phyloP scores from a whole-genome alignment of 441 rosid genomes.

The Syzygium syzygioides region DNA sequence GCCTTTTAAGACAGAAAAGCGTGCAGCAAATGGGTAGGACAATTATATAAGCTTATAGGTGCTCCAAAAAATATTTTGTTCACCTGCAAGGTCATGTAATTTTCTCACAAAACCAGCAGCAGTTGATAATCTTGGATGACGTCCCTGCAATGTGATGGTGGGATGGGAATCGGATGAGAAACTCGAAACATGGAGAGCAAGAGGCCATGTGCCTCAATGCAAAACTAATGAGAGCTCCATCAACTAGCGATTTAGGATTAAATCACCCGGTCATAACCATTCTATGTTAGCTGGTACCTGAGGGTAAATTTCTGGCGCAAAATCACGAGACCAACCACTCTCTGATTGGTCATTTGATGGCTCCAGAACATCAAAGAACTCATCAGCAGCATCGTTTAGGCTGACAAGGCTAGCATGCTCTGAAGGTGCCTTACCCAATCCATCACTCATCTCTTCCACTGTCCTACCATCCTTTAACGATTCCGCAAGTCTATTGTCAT shows the following conservation, averaged over 20 bases:
- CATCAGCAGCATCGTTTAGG: constrained; percentile 80
- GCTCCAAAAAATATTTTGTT: constrained; percentile 14
- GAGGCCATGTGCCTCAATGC: background rate
- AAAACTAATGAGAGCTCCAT: background rate
- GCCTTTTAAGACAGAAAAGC: background rate
- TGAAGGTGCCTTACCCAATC: constrained; percentile 54
- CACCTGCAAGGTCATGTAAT: constrained; percentile 92
- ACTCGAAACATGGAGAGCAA: background rate
- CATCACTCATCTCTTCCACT: constrained; percentile 43
- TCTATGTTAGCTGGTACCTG: constrained; percentile 44
- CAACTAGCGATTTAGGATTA: background rate
- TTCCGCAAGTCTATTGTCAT: constrained; percentile 29
- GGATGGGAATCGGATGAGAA: constrained; percentile 15
- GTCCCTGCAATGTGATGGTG: constrained; percentile 46
- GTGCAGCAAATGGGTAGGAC: background rate
- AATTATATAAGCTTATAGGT: constrained; percentile 2
- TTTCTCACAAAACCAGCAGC: constrained; percentile 85
- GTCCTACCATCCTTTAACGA: constrained; percentile 28
- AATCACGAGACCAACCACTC: constrained; percentile 67
- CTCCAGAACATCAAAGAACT: constrained; percentile 91
- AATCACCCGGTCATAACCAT: background rate
- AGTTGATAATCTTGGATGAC: constrained; percentile 61
- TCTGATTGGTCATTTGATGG: constrained; percentile 66
- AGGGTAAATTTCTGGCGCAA: constrained; percentile 44
- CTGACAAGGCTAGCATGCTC: constrained; percentile 81